These are phyloP conservation scores for Salix viminalis DNA, from an alignment of 345 rosid genomes.

Conservation along the genomic window DNA sequence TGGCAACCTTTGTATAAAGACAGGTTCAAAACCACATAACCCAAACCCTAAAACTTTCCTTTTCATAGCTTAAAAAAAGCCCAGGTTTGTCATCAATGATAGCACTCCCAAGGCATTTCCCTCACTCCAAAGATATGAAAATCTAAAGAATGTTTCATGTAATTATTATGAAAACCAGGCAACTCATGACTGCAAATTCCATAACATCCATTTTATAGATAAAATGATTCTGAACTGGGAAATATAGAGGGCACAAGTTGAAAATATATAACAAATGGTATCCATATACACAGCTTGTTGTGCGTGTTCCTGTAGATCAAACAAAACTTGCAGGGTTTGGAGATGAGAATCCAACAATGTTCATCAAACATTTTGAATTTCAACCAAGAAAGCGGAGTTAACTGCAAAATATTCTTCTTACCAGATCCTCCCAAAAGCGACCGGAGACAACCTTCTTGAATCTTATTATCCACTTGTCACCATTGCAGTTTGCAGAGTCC, in stretches of 20 bases:
- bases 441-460: conserved; percentile 90
- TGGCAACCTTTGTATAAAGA: not conserved
- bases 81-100: not conserved
- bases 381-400: not conserved
- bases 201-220: not conserved
- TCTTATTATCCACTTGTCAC: conserved; percentile 97
- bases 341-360: not conserved
- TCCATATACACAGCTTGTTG: not conserved
- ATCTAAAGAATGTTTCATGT: not conserved
- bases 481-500: conserved; percentile 91
- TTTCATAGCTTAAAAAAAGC: not conserved
- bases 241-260: not conserved
- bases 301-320: not conserved
- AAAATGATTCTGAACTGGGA: not conserved
- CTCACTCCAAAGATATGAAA: too few species aligned
- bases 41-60: not conserved
- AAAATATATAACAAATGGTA: not conserved
- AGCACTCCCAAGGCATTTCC: too few species aligned
- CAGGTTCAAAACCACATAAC: not conserved
- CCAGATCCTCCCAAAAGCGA: conserved; percentile 99
- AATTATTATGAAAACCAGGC: not conserved
- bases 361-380: not conserved
- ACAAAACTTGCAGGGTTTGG: not conserved
- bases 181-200: not conserved
- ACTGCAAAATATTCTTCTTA: conserved; percentile 31